Conservation (phyloP, 805 yeast genomes). For the Cyberlindnera suaveolens region DNA sequence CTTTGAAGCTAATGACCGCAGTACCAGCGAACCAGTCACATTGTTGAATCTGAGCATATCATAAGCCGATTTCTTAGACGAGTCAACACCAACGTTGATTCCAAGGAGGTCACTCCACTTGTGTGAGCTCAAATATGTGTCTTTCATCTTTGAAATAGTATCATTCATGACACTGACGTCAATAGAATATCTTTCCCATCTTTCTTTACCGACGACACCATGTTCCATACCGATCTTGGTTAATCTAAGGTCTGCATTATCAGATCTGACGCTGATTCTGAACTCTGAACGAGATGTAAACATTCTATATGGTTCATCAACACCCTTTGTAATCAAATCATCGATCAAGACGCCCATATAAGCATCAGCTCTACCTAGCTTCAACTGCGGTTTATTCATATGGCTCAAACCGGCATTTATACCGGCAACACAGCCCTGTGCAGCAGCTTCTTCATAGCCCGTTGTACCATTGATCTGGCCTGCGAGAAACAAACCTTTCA, state of each 20-base stretch:
- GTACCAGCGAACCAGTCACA: constrained; percentile 13
- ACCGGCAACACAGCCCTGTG: constrained; percentile 95
- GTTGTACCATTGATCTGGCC: constrained; percentile 99
- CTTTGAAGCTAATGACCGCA: constrained; percentile 12
- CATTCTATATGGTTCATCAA: constrained; percentile 96
- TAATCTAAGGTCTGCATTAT: constrained; percentile 85
- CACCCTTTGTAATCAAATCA: constrained; percentile 92
- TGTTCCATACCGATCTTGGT: constrained; percentile 58
- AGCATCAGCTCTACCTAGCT: constrained; percentile 72
- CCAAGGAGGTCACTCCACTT: constrained; percentile 56
- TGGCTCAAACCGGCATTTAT: constrained; percentile 78
- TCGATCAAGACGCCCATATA: constrained; percentile 90
- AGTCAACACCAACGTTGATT: constrained; percentile 46
- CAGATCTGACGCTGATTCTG: constrained; percentile 83
- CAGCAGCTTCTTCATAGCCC: constrained; percentile 98
- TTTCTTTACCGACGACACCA: constrained; percentile 59
- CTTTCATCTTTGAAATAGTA: constrained; percentile 39
- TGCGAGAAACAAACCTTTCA: constrained; percentile 78
- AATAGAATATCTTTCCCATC: constrained; percentile 43
- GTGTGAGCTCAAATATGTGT: constrained; percentile 42
- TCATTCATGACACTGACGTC: constrained; percentile 41
- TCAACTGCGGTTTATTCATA: constrained; percentile 36
- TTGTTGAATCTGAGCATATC: constrained; percentile 59
- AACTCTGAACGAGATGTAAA: constrained; percentile 95
- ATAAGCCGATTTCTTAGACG: constrained; percentile 56